Base-by-base conservation (phyloP, 495 filamentous ascomycete genomes). In the Lineolata rhizophorae region DNA sequence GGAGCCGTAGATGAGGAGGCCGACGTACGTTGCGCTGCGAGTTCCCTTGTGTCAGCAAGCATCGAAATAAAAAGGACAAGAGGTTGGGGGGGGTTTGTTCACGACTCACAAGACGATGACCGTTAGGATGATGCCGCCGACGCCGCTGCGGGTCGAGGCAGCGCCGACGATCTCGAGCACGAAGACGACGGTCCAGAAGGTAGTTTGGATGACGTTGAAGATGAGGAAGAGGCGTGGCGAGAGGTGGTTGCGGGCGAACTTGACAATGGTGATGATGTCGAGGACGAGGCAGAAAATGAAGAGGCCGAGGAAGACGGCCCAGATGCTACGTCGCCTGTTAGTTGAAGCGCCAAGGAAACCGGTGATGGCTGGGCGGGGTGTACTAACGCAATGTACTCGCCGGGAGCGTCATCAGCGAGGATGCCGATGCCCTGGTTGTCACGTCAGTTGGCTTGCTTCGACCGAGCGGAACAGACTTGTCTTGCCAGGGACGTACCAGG, bases 241-340 rank as follows among this genome's bases (percentile, higher is more conserved):
- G 6, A 48, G 37, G 14, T 13, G 17, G 29, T 43, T 20, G 15
- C 37, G 33, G 15, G 32, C 30, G 30, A 45, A 45, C 18, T 35
- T 12, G 31, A 48, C 14, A 18, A 48, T 48, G 2, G 39, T 21
- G 19, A 39, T 22, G 31, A 46, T 28, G 32, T 47, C 44, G 26
- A 47, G 39, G 19, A 47, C 32, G 11, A 47, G 20, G 20, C 39
- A 40, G 21, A 40, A 27, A 21, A 42, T 27, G n/a, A 40, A 31
- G 20, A 48, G 34, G 31, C 42, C 35, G 31, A 45, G 37, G 33
- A 45, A 42, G 10, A 45, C 13, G 0, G 42, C 28, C 11, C 42
- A 19, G 13, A 37, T 36, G 18, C 45, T 45, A 17, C n/a, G 17
- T 2, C n/a, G 30, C 0, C 16, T 25, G 21, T 36, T n/a, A n/a